phyloP scores from a whole-genome alignment of 805 yeast species.

The Starmerella tilneyi region DNA sequence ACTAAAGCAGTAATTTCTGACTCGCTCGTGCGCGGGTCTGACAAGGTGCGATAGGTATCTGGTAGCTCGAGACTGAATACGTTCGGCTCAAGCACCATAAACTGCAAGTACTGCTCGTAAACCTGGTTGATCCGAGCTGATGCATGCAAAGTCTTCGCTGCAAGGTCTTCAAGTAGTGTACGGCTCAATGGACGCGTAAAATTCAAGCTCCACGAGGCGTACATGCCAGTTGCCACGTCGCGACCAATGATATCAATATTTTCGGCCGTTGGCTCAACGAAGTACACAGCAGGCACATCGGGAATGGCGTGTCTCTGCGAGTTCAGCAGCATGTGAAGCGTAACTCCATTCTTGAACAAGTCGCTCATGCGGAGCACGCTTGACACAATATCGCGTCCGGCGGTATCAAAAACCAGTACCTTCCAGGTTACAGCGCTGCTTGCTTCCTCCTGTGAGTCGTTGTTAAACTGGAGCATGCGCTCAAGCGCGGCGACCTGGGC shows the following conservation, averaged over 20 bases:
- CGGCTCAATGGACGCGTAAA: conserved; percentile 74
- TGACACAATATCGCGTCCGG: conserved; percentile 76
- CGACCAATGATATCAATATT: conserved; percentile 59
- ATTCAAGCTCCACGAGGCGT: conserved; percentile 71
- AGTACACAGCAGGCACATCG: conserved; percentile 90
- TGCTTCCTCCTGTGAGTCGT: conserved; percentile 35
- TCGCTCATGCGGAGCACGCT: conserved; percentile 90
- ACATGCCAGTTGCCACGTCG: conserved; percentile 65
- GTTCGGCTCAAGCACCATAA: conserved; percentile 85
- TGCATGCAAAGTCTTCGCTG: conserved; percentile 62
- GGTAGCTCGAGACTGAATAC: conserved; percentile 68
- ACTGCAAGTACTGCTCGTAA: conserved; percentile 87
- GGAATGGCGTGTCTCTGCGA: conserved; percentile 73
- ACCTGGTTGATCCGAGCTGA: conserved; percentile 72
- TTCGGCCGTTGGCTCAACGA: conserved; percentile 74
- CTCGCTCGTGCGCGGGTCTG: conserved; percentile 63
- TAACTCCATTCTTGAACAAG: conserved; percentile 77
- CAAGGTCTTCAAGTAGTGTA: conserved; percentile 75
- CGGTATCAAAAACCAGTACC: conserved; percentile 68
- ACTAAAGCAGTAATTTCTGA: conserved; percentile 60
- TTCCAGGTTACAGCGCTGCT: conserved; percentile 51
- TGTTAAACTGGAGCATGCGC: conserved; percentile 76
- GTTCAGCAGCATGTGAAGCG: conserved; percentile 69
- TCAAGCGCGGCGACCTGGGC: conserved; percentile 44
- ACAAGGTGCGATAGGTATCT: conserved; percentile 55